A percentile compares a stretch with the other conserved stretches of the same genome.
phyloP scores from a whole-genome alignment of 495 filamentous ascomycete genomes.

The Podospora fimiseda region DNA sequence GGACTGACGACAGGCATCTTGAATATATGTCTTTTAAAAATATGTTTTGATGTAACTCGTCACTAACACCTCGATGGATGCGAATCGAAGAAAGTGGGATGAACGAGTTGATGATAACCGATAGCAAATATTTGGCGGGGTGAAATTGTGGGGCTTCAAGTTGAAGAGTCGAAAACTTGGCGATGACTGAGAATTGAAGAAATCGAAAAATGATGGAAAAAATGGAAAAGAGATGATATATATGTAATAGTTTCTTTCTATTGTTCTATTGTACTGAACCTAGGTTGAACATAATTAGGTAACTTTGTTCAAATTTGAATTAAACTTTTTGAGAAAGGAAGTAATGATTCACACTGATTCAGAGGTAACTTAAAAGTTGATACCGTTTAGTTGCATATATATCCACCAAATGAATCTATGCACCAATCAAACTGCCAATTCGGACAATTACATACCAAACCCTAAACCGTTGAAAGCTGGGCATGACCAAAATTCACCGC shows the following conservation, averaged over 20 bases:
- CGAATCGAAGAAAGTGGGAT: conserved; percentile 14
- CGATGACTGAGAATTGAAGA: too few relatives aligned
- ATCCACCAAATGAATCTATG: background rate
- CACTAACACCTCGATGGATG: conserved; percentile 17
- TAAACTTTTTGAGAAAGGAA: background rate
- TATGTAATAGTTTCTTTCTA: too few relatives aligned
- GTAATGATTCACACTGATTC: background rate
- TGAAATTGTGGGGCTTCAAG: background rate
- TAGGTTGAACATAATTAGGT: background rate
- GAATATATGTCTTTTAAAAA: conserved; percentile 7
- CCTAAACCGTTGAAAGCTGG: conserved; percentile 20
- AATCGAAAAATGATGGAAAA: too few relatives aligned
- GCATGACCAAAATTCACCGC: conserved; percentile 14
- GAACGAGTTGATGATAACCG: background rate
- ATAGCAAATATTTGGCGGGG: conserved; percentile 11
- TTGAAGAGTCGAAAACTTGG: background rate
- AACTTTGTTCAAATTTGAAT: background rate
- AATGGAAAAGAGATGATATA: too few relatives aligned
- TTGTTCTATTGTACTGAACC: too few relatives aligned
- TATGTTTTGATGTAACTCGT: too few relatives aligned
- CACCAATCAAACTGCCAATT: background rate
- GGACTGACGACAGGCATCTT: conserved; percentile 84
- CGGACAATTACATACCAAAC: conserved; percentile 19
- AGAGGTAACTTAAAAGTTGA: too few relatives aligned
- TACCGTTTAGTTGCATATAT: background rate